Conservation (phyloP, 768 basidiomycete species). For the Cystobasidium tubakii region DNA sequence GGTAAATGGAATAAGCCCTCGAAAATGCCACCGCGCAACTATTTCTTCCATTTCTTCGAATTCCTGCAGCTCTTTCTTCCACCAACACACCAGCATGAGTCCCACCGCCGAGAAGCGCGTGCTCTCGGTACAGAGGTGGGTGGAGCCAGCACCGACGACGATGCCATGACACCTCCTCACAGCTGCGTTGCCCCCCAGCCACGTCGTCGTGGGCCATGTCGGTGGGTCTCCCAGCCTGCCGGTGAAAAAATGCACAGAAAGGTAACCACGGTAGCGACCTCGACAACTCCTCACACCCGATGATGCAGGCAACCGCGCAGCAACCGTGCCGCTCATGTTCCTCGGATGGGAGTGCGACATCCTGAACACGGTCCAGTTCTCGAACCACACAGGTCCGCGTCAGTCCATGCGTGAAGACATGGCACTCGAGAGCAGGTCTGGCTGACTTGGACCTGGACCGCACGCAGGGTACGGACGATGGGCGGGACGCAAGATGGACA, state of each 20-base stretch:
- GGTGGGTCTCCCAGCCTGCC: conserved; percentile 5
- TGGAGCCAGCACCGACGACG: not conserved
- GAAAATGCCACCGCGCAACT: no score
- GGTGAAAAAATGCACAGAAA: not conserved
- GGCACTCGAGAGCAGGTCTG: no score
- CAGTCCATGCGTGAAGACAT: no score
- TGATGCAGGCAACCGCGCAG: conserved; percentile 28
- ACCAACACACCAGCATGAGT: not conserved
- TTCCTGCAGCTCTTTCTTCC: not conserved
- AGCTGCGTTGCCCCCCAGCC: not conserved
- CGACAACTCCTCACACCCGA: not conserved
- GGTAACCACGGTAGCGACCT: no score
- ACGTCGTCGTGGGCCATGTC: conserved; percentile 36
- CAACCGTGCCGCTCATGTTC: conserved; percentile 49
- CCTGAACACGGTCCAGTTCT: conserved; percentile 68
- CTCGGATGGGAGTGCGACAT: conserved; percentile 96
- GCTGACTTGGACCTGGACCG: no score
- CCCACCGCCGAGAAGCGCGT: conserved; percentile 32
- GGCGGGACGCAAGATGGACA: conserved; percentile 71
- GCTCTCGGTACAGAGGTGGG: conserved; percentile 31
- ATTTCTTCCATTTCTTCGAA: not conserved
- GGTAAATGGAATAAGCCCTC: no score
- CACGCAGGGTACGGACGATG: conserved; percentile 71
- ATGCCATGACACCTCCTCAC: not conserved
- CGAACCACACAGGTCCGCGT: conserved; percentile 75